These are phyloP conservation scores for Entonaema liquescens DNA, from an alignment of 495 filamentous ascomycete species.

Conservation along the genomic window DNA sequence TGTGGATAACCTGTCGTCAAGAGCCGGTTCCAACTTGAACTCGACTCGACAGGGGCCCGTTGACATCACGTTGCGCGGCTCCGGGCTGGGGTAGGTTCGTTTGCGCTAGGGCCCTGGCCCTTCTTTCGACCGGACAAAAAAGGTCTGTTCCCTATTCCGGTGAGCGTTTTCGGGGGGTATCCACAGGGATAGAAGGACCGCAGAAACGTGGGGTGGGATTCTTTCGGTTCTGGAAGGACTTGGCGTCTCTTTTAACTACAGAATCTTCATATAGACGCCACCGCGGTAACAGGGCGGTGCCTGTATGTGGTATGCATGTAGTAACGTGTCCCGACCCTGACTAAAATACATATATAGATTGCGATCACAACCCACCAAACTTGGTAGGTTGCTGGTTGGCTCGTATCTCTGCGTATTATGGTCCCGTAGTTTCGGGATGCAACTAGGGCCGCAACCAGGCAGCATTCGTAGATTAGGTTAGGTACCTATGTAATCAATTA, in stretches of 20 bases:
- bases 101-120: slow-evolving; percentile 13
- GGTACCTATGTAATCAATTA: slow-evolving; percentile 9
- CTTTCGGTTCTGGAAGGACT: slow-evolving; percentile 40
- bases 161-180: slow-evolving; percentile 38
- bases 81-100: slow-evolving; percentile 38
- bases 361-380: slow-evolving; percentile 9
- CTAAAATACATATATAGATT: slow-evolving; percentile 13
- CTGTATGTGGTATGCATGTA: not conserved
- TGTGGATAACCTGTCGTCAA: not conserved
- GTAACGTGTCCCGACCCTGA: not conserved
- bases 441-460: slow-evolving; percentile 3
- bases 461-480: slow-evolving; percentile 7
- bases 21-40: not conserved
- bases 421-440: slow-evolving; percentile 26
- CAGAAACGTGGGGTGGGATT: slow-evolving; percentile 26
- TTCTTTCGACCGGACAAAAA: not conserved
- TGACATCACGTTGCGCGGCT: slow-evolving; percentile 40
- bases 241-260: slow-evolving; percentile 12
- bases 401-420: not conserved
- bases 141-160: slow-evolving; percentile 21
- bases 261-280: not conserved
- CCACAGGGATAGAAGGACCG: slow-evolving; percentile 7
- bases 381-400: not conserved
- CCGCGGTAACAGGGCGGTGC: not conserved
- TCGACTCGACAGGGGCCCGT: slow-evolving; percentile 20